Conservation (phyloP, 108 stramenopile genomes). For the Craspedostauros australis region DNA sequence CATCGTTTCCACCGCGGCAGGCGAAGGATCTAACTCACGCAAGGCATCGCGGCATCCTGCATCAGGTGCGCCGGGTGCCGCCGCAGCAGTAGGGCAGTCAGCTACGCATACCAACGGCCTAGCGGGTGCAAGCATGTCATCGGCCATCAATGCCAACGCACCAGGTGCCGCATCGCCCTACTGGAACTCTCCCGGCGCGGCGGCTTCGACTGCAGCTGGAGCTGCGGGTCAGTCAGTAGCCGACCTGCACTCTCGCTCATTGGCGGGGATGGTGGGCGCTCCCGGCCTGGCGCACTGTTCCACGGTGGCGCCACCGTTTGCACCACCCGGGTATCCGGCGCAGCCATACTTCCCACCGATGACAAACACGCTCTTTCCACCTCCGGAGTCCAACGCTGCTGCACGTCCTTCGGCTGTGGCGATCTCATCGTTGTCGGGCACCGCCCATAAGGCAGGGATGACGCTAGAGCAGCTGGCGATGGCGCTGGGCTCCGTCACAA, state of each 20-base stretch:
- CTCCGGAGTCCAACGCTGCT: background rate
- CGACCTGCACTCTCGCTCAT: too few species aligned
- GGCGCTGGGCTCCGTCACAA: conserved; percentile 18
- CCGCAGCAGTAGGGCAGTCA: background rate
- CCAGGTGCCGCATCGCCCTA: too few species aligned
- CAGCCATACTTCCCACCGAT: too few species aligned
- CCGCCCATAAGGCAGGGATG: conserved; percentile 35
- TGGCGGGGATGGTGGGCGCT: too few species aligned
- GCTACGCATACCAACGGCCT: background rate
- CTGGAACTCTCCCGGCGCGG: too few species aligned
- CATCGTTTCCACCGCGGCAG: background rate
- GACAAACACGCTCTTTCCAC: too few species aligned
- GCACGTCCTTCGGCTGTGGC: conserved; percentile 34
- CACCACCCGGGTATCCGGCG: too few species aligned
- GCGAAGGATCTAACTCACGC: background rate
- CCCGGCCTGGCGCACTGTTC: too few species aligned
- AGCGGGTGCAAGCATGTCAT: background rate
- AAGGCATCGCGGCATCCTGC: background rate
- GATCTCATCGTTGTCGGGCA: conserved; percentile 25
- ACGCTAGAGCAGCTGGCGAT: conserved; percentile 45
- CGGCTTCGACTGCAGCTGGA: too few species aligned
- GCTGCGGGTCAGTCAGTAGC: too few species aligned
- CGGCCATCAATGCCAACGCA: too few species aligned
- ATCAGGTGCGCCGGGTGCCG: background rate
- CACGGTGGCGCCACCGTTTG: too few species aligned